Evolutionary conservation across 2,329 filamentous ascomycete species (phyloP).

Genomic region (Xylaria hypoxylon): DNA sequence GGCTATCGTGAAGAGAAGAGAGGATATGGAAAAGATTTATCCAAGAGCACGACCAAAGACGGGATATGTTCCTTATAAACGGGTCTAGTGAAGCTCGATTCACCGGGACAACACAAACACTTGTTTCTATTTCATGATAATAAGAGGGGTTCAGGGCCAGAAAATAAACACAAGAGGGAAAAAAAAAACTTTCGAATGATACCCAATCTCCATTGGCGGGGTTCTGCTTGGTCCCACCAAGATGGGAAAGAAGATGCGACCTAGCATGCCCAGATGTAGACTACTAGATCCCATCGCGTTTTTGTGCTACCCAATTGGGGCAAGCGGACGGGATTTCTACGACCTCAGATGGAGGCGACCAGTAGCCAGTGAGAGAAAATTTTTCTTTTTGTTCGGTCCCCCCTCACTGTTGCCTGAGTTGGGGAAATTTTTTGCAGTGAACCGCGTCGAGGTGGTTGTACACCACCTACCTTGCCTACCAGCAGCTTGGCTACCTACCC

Average conservation of each 20-base stretch:
- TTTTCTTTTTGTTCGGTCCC: constrained; percentile 2
- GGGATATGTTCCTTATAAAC: constrained; percentile 34
- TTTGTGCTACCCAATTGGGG: constrained; percentile 17
- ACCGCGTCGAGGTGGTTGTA: constrained; percentile 1
- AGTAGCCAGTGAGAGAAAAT: constrained; percentile 18
- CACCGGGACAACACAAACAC: constrained; percentile 36
- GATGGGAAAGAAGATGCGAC: constrained; percentile 21
- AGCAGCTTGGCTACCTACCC: constrained; percentile 12
- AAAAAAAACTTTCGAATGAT: constrained; percentile 30
- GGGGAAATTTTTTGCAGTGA: not conserved
- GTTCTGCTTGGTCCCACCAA: constrained; percentile 33
- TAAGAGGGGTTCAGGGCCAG: constrained; percentile 31
- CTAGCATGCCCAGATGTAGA: constrained; percentile 6
- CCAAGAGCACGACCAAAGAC: constrained; percentile 9
- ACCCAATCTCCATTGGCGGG: constrained; percentile 38
- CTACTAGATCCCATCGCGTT: constrained; percentile 1
- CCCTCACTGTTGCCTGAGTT: constrained; percentile 14
- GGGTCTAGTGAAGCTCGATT: constrained; percentile 16
- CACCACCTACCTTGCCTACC: not conserved
- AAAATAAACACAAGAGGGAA: not conserved
- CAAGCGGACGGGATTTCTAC: constrained; percentile 8
- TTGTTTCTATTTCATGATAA: constrained; percentile 35
- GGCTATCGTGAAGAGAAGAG: not conserved
- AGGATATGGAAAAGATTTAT: constrained; percentile 20
- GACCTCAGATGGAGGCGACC: constrained; percentile 6